Base-by-base conservation (phyloP, 177 flowering plant genomes). In the Vitis hybrid region DNA sequence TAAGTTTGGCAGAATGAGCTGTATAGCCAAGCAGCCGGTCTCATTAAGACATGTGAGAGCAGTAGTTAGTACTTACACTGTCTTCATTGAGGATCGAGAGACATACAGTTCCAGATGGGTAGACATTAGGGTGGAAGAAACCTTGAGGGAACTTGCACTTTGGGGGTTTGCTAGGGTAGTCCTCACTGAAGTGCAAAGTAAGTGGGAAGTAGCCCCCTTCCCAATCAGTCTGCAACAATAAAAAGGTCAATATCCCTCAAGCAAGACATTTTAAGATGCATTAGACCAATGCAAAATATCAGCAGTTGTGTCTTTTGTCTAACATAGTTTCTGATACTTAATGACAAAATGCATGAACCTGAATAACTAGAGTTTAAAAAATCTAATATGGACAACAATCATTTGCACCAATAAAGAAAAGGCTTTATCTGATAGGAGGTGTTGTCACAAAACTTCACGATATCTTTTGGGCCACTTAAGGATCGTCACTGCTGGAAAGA, bases 61-160 rank as follows among this genome's bases (percentile, higher is more conserved):
- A 33, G 45, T 33, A 6, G 45, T 33, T 5, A 33, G 45, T 31
- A 81, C 92, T 85, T 74, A 88, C 92, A 73, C 86, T 84, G 52
- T 88, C 92, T 70, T 86, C 92, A 76, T 88, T 88, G 53, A 88
- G 88, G 56, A 88, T 88, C 13, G 93, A 87, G 9, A 89, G 71
- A 57, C 91, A 89, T 9, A 89, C 91, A 67, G 92, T 88, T 70
- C 92, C 92, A 75, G 92, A 88, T n/a, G 92, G 90, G 71, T 86
- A 88, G n/a, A 89, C 91, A 79, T 89, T 89, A 7, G 93, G 93
- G 65, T 89, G 93, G 67, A 89, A 89, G 75, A 89, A 89, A 3
- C 91, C 89, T 70, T 64, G 84, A 2, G 89, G 93, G 45, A 89
- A 89, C 73, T 87, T 87, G 75, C 93, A 89, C 76, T 89, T 89